phyloP scores from a whole-genome alignment of 805 yeast species.

The Starmerella vaccinii region DNA sequence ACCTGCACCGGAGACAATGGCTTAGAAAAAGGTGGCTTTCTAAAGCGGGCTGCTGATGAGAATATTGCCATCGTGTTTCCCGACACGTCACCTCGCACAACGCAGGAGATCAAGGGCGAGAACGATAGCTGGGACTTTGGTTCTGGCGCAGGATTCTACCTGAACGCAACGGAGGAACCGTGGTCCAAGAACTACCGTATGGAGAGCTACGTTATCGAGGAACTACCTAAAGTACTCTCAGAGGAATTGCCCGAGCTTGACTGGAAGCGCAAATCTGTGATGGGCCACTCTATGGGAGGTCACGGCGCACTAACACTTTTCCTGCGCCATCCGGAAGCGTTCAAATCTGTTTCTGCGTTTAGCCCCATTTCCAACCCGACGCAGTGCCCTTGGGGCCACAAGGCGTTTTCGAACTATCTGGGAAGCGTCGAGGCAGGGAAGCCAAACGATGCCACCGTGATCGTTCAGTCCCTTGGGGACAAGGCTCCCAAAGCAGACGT shows the following conservation, averaged over 20 bases:
- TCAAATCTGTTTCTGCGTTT: slow-evolving; percentile 77
- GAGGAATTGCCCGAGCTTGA: slow-evolving; percentile 40
- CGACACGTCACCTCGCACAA: slow-evolving; percentile 81
- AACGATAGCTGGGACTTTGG: slow-evolving; percentile 85
- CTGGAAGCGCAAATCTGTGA: slow-evolving; percentile 49
- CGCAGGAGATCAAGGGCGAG: slow-evolving; percentile 41
- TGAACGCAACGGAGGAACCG: slow-evolving; percentile 68
- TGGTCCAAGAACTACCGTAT: slow-evolving; percentile 68
- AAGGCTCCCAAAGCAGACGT: slow-evolving; percentile 44
- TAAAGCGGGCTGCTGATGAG: slow-evolving; percentile 63
- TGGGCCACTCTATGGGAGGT: slow-evolving; percentile 99
- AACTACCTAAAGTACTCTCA: slow-evolving; percentile 49
- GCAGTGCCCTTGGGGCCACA: slow-evolving; percentile 76
- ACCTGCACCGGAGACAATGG: slow-evolving; percentile 93
- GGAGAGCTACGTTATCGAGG: slow-evolving; percentile 73
- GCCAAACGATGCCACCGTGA: slow-evolving; percentile 73
- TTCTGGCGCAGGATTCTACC: slow-evolving; percentile 88
- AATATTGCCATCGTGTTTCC: slow-evolving; percentile 89
- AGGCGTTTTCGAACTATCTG: slow-evolving; percentile 69
- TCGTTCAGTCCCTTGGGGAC: slow-evolving; percentile 43
- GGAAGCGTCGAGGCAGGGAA: slow-evolving; percentile 50
- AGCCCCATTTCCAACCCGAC: slow-evolving; percentile 81
- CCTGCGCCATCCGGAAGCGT: slow-evolving; percentile 58
- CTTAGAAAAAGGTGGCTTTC: slow-evolving; percentile 72
- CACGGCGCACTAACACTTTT: slow-evolving; percentile 74